Conservation (phyloP, 2,329 filamentous ascomycete genomes). For the Nigrospora oryzae region DNA sequence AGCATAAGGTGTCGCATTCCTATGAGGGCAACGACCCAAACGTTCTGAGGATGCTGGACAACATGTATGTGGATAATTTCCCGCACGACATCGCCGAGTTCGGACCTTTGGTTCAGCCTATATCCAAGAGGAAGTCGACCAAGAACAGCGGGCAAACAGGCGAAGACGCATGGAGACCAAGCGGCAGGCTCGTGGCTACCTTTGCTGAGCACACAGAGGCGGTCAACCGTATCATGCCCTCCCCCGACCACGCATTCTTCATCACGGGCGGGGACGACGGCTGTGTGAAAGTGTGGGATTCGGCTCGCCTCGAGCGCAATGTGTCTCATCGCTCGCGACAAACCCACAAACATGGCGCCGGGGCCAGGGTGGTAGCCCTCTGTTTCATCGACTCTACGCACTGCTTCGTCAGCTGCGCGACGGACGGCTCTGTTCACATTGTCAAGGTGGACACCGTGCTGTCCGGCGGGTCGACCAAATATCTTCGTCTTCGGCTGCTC, state of each 20-base stretch:
- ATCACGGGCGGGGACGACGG: constrained; percentile 90
- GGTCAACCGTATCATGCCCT: constrained; percentile 72
- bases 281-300: constrained; percentile 88
- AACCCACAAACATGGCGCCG: constrained; percentile 67
- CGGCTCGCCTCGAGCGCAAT: constrained; percentile 80
- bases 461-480: constrained; percentile 51
- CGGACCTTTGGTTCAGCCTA: constrained; percentile 70
- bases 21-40: constrained; percentile 73
- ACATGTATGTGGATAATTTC: constrained; percentile 71
- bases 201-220: constrained; percentile 81
- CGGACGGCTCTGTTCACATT: constrained; percentile 82
- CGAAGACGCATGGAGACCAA: constrained; percentile 70
- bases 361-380: constrained; percentile 67
- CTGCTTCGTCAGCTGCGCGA: constrained; percentile 84
- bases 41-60: constrained; percentile 66
- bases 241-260: constrained; percentile 91
- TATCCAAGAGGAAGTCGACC: constrained; percentile 44
- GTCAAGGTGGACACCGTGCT: constrained; percentile 62
- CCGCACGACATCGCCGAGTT: constrained; percentile 60
- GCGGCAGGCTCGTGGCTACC: constrained; percentile 75
- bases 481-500: constrained; percentile 68
- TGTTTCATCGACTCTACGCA: constrained; percentile 93
- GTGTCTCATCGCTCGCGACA: constrained; percentile 80
- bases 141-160: constrained; percentile 41
- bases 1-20: constrained; percentile 62